Percentiles rank a stretch among this genome's conserved stretches.
These are phyloP conservation scores for Prunus campanulata DNA, from an alignment of 306 rosid genomes.

Conservation along the genomic window DNA sequence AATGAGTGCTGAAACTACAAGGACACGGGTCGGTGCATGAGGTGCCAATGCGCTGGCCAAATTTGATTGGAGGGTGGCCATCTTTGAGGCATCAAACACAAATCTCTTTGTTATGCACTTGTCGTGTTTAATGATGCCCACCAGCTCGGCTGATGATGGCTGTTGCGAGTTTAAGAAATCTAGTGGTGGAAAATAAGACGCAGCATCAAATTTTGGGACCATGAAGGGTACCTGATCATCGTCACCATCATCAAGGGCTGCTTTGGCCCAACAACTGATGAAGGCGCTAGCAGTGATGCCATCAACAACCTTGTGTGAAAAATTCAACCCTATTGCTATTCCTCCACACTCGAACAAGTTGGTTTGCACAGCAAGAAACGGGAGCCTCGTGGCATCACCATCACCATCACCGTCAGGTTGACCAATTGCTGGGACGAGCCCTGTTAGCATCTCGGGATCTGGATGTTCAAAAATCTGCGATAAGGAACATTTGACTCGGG, in stretches of 20 bases:
- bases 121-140: not conserved
- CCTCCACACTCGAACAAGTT: constrained; percentile 6
- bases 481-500: not conserved
- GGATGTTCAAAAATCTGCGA: not conserved
- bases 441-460: not conserved
- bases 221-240: not conserved
- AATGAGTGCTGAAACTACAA: constrained; percentile 20
- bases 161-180: not conserved
- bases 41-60: not conserved
- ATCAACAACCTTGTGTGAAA: not conserved
- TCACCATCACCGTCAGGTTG: no score
- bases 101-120: not conserved
- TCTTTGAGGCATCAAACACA: not conserved
- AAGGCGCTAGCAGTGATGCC: not conserved
- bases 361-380: not conserved
- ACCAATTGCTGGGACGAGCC: not conserved
- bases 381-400: not conserved
- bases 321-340: not conserved
- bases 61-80: not conserved
- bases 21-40: constrained; percentile 18
- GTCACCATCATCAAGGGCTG: not conserved
- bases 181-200: constrained; percentile 8
- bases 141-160: not conserved
- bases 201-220: not conserved
- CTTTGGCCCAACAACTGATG: not conserved